Conservation (phyloP, 805 yeast species). For the Candida sphagnicola region DNA sequence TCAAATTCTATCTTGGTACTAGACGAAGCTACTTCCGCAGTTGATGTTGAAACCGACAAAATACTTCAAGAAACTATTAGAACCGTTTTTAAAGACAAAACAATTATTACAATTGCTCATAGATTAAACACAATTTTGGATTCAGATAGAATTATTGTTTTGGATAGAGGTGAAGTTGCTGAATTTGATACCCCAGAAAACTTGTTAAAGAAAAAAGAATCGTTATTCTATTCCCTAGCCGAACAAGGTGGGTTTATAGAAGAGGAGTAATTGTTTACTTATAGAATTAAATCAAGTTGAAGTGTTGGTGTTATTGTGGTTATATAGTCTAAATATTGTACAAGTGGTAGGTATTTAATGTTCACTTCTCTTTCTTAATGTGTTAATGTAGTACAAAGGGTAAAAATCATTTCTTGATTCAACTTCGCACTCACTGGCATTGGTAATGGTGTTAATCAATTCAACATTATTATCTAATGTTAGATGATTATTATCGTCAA, state of each 20-base stretch:
- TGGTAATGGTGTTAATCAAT: conserved; percentile 19
- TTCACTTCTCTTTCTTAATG: conserved; percentile 61
- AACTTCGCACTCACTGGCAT: conserved; percentile 27
- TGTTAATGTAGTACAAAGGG: conserved; percentile 46
- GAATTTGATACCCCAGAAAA: conserved; percentile 73
- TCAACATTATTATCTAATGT: conserved; percentile 11
- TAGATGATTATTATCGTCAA: conserved; percentile 19
- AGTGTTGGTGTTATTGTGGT: neutral
- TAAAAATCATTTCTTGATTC: conserved; percentile 35
- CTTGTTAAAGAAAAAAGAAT: conserved; percentile 59
- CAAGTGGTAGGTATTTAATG: conserved; percentile 29
- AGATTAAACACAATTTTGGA: conserved; percentile 80
- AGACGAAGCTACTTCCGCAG: conserved; percentile 89
- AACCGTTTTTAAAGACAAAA: conserved; percentile 67
- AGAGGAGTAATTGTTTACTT: conserved; percentile 9
- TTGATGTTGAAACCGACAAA: conserved; percentile 79
- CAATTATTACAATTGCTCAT: conserved; percentile 82
- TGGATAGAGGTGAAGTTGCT: conserved; percentile 70
- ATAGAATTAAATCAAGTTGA: too few species aligned
- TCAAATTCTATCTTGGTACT: conserved; percentile 57
- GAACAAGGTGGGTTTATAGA: conserved; percentile 70
- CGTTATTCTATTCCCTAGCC: conserved; percentile 77
- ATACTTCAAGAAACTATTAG: conserved; percentile 76
- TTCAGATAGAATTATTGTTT: conserved; percentile 70
- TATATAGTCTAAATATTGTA: neutral